Conservation (phyloP, 371 early-diverging fungal species). For the Coemansia sp. region DNA sequence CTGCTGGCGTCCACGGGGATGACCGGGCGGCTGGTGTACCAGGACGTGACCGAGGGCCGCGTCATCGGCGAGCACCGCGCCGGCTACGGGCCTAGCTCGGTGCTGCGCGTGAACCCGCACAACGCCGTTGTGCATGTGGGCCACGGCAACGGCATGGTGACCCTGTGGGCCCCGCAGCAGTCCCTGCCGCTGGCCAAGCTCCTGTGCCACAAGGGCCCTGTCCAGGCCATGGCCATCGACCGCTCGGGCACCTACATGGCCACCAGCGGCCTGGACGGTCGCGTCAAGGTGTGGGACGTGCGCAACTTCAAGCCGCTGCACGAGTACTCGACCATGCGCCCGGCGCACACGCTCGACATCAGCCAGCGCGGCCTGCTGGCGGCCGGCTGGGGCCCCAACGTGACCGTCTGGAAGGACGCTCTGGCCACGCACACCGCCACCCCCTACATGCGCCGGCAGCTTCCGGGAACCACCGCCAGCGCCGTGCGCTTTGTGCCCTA, state of each 20-base stretch:
- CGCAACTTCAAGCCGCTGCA: slow-evolving; percentile 83
- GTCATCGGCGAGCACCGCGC: slow-evolving; percentile 83
- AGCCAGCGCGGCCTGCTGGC: slow-evolving; percentile 81
- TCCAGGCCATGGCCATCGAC: slow-evolving; percentile 86
- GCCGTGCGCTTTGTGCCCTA: slow-evolving; percentile 86
- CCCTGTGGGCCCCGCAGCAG: slow-evolving; percentile 93
- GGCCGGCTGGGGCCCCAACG: slow-evolving; percentile 77
- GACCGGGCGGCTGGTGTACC: slow-evolving; percentile 86
- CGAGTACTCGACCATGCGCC: slow-evolving; percentile 74
- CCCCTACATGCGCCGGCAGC: slow-evolving; percentile 90
- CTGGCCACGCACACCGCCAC: slow-evolving; percentile 69
- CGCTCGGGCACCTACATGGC: slow-evolving; percentile 89
- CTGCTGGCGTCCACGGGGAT: slow-evolving; percentile 85
- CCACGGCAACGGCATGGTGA: slow-evolving; percentile 91
- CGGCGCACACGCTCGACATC: slow-evolving; percentile 74
- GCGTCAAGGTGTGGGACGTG: slow-evolving; percentile 96
- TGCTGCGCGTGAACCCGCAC: slow-evolving; percentile 89
- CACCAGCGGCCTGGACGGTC: slow-evolving; percentile 89
- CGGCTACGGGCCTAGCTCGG: slow-evolving; percentile 73
- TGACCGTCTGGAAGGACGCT: slow-evolving; percentile 88
- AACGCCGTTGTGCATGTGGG: slow-evolving; percentile 95
- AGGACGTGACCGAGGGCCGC: slow-evolving; percentile 95
- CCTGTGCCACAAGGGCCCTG: slow-evolving; percentile 88
- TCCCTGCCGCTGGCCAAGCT: slow-evolving; percentile 89
- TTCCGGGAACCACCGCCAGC: slow-evolving; percentile 58